Conservation (phyloP, 208 protist species). For the Leptomonas seymouri region DNA sequence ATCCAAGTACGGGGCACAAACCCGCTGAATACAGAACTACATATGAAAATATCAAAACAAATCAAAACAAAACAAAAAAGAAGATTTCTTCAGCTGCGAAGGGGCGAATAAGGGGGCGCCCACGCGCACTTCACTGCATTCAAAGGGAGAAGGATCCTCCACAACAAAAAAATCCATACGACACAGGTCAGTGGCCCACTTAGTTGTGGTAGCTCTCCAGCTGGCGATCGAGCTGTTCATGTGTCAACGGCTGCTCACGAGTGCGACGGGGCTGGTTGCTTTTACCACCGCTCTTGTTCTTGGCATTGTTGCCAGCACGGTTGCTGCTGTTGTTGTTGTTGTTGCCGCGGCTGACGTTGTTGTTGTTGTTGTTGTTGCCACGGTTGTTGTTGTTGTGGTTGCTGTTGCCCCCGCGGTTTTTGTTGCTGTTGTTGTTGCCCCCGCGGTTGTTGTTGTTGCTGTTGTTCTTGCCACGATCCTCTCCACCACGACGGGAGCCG, state of each 20-base stretch:
- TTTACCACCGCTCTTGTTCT: constrained; percentile 21
- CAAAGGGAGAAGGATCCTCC: too few relatives aligned
- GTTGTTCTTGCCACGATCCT: constrained; percentile 16
- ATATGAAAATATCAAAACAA: too few relatives aligned
- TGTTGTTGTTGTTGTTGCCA: constrained; percentile 4
- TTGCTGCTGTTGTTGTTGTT: neutral
- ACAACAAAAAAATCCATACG: neutral
- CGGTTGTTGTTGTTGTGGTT: constrained; percentile 7
- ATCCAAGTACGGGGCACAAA: neutral
- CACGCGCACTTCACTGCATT: too few relatives aligned
- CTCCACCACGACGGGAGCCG: constrained; percentile 1
- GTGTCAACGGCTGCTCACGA: constrained; percentile 37
- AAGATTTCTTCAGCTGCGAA: too few relatives aligned
- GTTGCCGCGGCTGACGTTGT: neutral
- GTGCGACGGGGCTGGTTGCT: constrained; percentile 28
- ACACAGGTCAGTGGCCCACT: neutral
- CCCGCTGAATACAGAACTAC: too few relatives aligned
- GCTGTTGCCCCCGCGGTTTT: too few relatives aligned
- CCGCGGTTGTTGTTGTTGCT: constrained; percentile 21
- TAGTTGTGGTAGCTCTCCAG: constrained; percentile 82
- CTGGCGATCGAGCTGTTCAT: constrained; percentile 77
- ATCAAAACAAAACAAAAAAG: too few relatives aligned
- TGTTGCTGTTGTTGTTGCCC: constrained; percentile 24
- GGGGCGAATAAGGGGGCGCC: too few relatives aligned
- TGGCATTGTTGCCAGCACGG: constrained; percentile 9